These are phyloP conservation scores for Trifolium subterraneum DNA, from an alignment of 306 rosid genomes.

Conservation along the genomic window DNA sequence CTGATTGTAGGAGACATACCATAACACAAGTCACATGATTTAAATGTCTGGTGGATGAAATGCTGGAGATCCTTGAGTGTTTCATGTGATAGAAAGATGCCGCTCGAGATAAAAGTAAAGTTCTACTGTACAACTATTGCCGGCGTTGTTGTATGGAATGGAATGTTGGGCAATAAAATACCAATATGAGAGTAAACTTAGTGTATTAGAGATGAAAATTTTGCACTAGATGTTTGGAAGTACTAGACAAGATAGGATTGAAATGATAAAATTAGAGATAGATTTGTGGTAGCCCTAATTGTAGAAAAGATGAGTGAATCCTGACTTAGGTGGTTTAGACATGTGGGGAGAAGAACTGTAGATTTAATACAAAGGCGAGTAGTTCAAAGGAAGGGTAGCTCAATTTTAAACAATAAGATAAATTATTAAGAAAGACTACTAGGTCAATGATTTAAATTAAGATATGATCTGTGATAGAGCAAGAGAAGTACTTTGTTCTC, in stretches of 20 bases:
- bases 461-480: neutral
- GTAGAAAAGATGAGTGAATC: neutral
- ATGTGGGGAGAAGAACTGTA: neutral
- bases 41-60: neutral
- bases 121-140: neutral
- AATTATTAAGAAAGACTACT: conserved; percentile 1
- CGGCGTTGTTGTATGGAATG: neutral
- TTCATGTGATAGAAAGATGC: neutral
- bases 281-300: neutral
- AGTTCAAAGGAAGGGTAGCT: conserved; percentile 1
- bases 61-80: neutral
- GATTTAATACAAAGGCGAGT: neutral
- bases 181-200: neutral
- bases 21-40: neutral
- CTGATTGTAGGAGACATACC: neutral
- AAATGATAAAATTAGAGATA: neutral
- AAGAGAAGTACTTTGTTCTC: conserved; percentile 12
- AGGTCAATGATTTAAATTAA: neutral
- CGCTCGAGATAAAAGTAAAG: neutral
- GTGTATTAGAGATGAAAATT: neutral
- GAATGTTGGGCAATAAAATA: neutral
- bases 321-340: neutral
- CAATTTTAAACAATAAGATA: neutral
- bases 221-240: neutral
- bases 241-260: neutral